phyloP scores from a whole-genome alignment of 805 yeast species.

The Pichia nakasei region DNA sequence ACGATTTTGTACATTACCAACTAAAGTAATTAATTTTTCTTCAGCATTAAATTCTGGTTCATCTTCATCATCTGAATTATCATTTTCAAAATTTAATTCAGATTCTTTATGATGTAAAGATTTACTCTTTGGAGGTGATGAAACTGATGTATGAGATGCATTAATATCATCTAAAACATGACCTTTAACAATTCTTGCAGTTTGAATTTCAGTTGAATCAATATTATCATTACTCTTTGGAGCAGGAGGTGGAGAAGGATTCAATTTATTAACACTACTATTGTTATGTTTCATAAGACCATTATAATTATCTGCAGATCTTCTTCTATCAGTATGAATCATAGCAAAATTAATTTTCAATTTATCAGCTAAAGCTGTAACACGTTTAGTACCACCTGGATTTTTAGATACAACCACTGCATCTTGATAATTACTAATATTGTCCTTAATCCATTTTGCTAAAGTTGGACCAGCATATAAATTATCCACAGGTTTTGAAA shows the following conservation, averaged over 20 bases:
- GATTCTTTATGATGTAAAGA: constrained; percentile 18
- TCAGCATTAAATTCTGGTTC: constrained; percentile 50
- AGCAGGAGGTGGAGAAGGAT: neutral
- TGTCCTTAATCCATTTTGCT: constrained; percentile 91
- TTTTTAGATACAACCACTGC: constrained; percentile 98
- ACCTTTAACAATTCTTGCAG: constrained; percentile 93
- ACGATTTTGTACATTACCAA: constrained; percentile 88
- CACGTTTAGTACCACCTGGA: constrained; percentile 98
- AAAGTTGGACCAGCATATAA: constrained; percentile 93
- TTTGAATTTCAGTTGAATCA: constrained; percentile 74
- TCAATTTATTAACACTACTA: constrained; percentile 25
- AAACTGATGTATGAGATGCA: neutral
- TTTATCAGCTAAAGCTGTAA: constrained; percentile 95
- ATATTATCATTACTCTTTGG: constrained; percentile 40
- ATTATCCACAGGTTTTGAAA: constrained; percentile 94
- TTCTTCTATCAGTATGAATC: constrained; percentile 97
- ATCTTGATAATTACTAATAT: constrained; percentile 73
- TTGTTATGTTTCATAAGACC: constrained; percentile 35
- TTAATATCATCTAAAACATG: constrained; percentile 84
- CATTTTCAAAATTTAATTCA: constrained; percentile 48
- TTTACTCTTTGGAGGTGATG: constrained; percentile 12
- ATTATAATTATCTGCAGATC: constrained; percentile 57
- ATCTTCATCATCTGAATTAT: constrained; percentile 84
- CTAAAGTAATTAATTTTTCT: constrained; percentile 90
- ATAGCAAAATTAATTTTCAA: constrained; percentile 94